Evolutionary conservation across 495 filamentous ascomycete species (phyloP), one percentile per base, ranked within the genome.

Genomic region (Daldinia childiae): DNA sequence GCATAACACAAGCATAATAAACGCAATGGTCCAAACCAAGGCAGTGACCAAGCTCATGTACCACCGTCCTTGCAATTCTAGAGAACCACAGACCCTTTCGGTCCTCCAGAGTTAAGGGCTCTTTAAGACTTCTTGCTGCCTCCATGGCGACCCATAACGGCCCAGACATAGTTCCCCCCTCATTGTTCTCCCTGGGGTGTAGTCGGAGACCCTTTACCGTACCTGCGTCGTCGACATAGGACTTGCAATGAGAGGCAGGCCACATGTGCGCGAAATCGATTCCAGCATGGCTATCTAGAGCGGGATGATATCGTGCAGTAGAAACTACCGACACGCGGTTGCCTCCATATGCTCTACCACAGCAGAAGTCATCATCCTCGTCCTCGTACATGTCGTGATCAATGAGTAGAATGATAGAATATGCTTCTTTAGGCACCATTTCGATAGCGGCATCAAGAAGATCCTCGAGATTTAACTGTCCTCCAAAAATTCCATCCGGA

Each of bases 1-100:
- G 89, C 90, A 92, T 91, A 30, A 82, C 81, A 68, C 90, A 92
- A 0, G 90, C 90, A 69, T 91, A 91, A 68, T 90, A 93, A 3
- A 85, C 76, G 73, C 90, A 91, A 73, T 92, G 90, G 7, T 75
- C 89, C 4, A 92, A 80, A 0, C 86, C 87, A 52, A 92, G 85
- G 73, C 89, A 92, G 67, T 91, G 90, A 1, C 88, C 88, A 6
- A 92, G 75, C 73, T 92, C 90, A 73, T 91, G 89, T 6, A 81
- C 80, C 6, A 83, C 85, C 0, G 89, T 91, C 27, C 87, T 83
- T 32, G 83, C 86, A 1, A 88, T 66, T 6, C 87, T 80, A 6
- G 82, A 83, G 21, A 90, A 81, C 89, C 89, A 91, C 1, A 90
- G 74, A 0, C 68, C 79, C 27, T 38, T 65, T 32, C 24, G 38